Conservation (phyloP, 768 basidiomycete species). For the Amyloporia xantha region DNA sequence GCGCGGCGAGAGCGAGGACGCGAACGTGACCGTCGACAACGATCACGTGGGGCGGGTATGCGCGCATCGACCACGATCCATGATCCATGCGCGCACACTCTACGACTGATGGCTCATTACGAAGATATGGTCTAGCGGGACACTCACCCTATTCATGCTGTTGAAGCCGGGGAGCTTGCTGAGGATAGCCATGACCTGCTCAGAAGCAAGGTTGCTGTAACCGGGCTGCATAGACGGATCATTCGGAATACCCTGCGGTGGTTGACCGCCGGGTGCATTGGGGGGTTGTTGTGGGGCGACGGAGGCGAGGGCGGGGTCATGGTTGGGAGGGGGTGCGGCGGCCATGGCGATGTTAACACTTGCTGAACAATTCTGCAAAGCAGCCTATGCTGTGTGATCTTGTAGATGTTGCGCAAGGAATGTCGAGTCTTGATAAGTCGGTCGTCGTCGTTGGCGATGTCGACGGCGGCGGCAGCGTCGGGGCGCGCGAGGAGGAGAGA, state of each 20-base stretch:
- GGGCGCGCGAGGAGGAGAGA: constrained; percentile 10
- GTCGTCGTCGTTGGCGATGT: constrained; percentile 7
- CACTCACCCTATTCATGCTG: constrained; percentile 36
- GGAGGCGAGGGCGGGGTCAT: constrained; percentile 16
- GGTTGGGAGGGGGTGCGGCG: constrained; percentile 14
- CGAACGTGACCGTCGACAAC: constrained; percentile 19
- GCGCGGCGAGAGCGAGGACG: constrained; percentile 5
- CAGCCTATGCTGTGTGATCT: background rate
- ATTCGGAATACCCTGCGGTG: background rate
- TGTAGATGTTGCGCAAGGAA: background rate
- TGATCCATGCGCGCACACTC: constrained; percentile 2
- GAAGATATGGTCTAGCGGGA: constrained; percentile 3
- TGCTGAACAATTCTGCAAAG: background rate
- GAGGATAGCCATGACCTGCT: constrained; percentile 54
- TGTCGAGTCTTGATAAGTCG: background rate
- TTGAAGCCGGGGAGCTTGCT: constrained; percentile 43
- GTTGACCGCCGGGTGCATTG: constrained; percentile 7
- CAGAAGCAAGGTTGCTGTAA: constrained; percentile 31
- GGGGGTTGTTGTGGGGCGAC: constrained; percentile 10
- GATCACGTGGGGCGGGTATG: constrained; percentile 18
- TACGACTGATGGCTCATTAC: background rate
- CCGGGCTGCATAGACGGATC: background rate
- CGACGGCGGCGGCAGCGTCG: constrained; percentile 16
- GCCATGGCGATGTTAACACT: constrained; percentile 8
- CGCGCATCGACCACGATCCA: constrained; percentile 4